A percentile compares a stretch with the other conserved stretches of the same genome.
Conservation (phyloP, 495 filamentous ascomycete species). For the Viridothelium virens region DNA sequence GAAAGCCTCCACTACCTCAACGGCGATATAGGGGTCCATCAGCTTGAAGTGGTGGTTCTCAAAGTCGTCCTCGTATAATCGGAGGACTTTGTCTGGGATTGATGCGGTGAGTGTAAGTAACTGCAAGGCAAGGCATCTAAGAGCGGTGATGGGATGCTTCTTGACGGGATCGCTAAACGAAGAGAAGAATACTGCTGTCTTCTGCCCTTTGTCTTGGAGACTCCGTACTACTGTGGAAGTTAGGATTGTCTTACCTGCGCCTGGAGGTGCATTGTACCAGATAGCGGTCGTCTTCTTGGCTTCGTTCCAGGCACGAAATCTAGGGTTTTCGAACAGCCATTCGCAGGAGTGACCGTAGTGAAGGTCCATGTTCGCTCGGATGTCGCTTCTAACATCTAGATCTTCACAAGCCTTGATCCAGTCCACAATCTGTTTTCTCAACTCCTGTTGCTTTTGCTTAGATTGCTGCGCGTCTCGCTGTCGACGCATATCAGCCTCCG, state of each 20-base stretch:
- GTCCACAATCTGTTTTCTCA: slow-evolving; percentile 16
- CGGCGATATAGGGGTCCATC: slow-evolving; percentile 15
- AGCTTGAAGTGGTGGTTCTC: slow-evolving; percentile 21
- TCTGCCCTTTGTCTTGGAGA: slow-evolving; percentile 20
- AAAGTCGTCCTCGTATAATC: slow-evolving; percentile 25
- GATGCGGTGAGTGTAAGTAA: slow-evolving; percentile 21
- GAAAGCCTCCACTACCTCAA: slow-evolving; percentile 24
- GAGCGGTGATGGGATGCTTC: slow-evolving; percentile 23
- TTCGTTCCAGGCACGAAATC: slow-evolving; percentile 24
- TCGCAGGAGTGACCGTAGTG: slow-evolving; percentile 28
- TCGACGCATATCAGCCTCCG: slow-evolving; percentile 15
- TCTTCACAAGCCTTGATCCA: slow-evolving; percentile 26
- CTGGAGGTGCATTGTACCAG: slow-evolving; percentile 33
- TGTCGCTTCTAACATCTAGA: slow-evolving; percentile 25
- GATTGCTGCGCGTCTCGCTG: slow-evolving; percentile 13
- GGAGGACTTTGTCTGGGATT: slow-evolving; percentile 24
- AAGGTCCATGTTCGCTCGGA: slow-evolving; percentile 20
- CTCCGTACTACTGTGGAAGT: slow-evolving; percentile 24
- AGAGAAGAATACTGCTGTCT: slow-evolving; percentile 31
- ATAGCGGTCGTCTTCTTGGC: slow-evolving; percentile 23
- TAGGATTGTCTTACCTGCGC: slow-evolving; percentile 32
- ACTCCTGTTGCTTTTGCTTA: slow-evolving; percentile 4
- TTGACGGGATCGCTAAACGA: slow-evolving; percentile 28
- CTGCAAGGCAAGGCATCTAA: slow-evolving; percentile 31
- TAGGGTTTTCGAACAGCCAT: slow-evolving; percentile 31